Conservation (phyloP, 352 stramenopile genomes). For the Phytophthora pisi region DNA sequence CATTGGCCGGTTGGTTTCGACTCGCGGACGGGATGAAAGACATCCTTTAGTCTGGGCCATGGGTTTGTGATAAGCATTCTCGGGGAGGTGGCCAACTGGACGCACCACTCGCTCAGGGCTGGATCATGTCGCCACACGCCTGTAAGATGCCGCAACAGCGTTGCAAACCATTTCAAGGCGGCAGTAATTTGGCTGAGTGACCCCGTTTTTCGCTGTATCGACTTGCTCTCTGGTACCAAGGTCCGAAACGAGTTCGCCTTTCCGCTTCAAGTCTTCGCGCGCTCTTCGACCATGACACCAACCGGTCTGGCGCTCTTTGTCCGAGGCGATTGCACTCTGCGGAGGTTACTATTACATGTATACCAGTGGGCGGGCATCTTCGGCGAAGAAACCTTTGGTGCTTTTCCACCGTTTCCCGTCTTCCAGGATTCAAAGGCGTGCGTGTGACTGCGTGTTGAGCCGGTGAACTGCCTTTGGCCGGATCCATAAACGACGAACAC, state of each 20-base stretch:
- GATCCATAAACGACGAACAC: neutral
- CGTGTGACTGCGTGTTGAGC: conserved; percentile 19
- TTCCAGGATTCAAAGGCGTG: neutral
- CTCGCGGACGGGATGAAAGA: neutral
- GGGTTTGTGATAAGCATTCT: conserved; percentile 2
- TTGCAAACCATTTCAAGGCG: conserved; percentile 14
- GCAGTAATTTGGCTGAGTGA: conserved; percentile 1
- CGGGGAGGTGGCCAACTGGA: conserved; percentile 12
- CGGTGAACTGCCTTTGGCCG: conserved; percentile 12
- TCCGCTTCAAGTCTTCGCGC: conserved; percentile 5
- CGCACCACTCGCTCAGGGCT: neutral
- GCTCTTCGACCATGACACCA: neutral
- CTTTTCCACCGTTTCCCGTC: neutral
- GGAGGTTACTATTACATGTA: conserved; percentile 9
- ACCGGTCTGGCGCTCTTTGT: neutral
- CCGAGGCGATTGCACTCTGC: conserved; percentile 9
- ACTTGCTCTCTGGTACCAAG: conserved; percentile 14
- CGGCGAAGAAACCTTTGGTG: conserved; percentile 16
- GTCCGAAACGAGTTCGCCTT: conserved; percentile 25
- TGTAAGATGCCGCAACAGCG: neutral
- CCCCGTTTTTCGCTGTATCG: conserved; percentile 11
- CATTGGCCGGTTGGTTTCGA: conserved; percentile 14
- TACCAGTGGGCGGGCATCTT: conserved; percentile 8
- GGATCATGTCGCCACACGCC: neutral
- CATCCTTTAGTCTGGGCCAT: neutral